Evolutionary conservation across 2,329 filamentous ascomycete species (phyloP), one percentile per base, ranked within the genome.

Genomic region (Venturia oleaginea): DNA sequence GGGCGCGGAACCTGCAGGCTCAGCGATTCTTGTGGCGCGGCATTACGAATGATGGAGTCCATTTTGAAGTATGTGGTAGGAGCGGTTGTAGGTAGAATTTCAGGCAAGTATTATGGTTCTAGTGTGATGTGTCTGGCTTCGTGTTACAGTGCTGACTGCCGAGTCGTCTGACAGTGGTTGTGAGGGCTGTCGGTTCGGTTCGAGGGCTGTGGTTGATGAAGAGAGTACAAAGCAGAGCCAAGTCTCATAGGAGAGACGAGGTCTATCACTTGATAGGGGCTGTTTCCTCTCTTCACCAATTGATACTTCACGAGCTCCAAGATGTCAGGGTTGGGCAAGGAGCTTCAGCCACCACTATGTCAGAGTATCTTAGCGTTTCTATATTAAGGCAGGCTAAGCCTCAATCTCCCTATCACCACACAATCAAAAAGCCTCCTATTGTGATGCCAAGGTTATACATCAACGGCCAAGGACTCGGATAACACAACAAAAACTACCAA

Each of bases 401-500:
- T 51, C 46, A 51, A 27, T 27, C 11, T 51, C 42, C 40, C 38
- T 15, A 2, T 22, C 19, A 46, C n/a, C 42, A 46, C 42, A 46
- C 6, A 38, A 6, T 38, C 37, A 11, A 6, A 19, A 24, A 27
- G 8, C 46, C 46, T 51, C 24, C 22, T 10, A 27, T 27, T 15
- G n/a, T n/a, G n/a, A n/a, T n/a, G n/a, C n/a, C n/a, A n/a, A n/a
- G n/a, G n/a, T n/a, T n/a, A n/a, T n/a, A n/a, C n/a, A n/a, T n/a
- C n/a, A n/a, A n/a, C n/a, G n/a, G n/a, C n/a, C n/a, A n/a, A n/a
- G 22, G 8, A 27, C 6, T 22, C 27, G 1, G 1, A 15, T n/a
- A 27, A 51, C 17, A 22, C 24, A 4, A 10, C 46, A 42, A 40
- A 2, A 55, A 22, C 63, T 66, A 77, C 75, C 75, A 77, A 5